Base-by-base conservation (phyloP, 805 yeast genomes). In the Ogataea saltuana region DNA sequence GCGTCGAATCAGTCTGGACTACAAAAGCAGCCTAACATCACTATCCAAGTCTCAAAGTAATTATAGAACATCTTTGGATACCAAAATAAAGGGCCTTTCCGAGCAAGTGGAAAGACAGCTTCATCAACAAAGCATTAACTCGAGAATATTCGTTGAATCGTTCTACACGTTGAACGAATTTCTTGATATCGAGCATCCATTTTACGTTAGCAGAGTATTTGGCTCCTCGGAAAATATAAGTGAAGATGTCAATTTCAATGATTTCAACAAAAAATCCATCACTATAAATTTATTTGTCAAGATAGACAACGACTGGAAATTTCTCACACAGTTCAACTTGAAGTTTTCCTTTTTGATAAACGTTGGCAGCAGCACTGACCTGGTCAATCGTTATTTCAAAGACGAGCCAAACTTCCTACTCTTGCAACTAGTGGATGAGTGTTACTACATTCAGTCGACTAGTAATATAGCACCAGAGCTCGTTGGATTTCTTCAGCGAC, bases 131-230 rank as follows among this genome's bases (percentile, higher is more conserved):
- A 38, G 53, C 1, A 31, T 64, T 15, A 67, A 64, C 48, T 33
- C 46, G 5, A 39, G 45, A 8, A 52, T 53, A 9, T 60, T 69
- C 33, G 49, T 60, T 6, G 65, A 68, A 33, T 59, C 59, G 1
- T 71, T 71, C 46, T 64, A 61, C 32, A 64, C 74, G 0, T 22
- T 71, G 7, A 70, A 66, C 39, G 52, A 57, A 8, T 52, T 53
- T 11, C 42, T 57, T 30, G 42, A 58, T 11, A 46, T 50, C 0
- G 56, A 54, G 9, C 35, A 51, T 2, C 58, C 67, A 6, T 63
- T 69, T 36, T 67, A 65, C 39, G 58, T 71, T 2, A 69, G 74
- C 41, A 66, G 71, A 39, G 49, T 61, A 1, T 53, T 53, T 16
- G 39, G 53, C 3, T 38, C 57, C 5, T 55, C 64, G 9, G 45